Conservation (phyloP, 148 eudicot species). For the Amaranthus cruentus region DNA sequence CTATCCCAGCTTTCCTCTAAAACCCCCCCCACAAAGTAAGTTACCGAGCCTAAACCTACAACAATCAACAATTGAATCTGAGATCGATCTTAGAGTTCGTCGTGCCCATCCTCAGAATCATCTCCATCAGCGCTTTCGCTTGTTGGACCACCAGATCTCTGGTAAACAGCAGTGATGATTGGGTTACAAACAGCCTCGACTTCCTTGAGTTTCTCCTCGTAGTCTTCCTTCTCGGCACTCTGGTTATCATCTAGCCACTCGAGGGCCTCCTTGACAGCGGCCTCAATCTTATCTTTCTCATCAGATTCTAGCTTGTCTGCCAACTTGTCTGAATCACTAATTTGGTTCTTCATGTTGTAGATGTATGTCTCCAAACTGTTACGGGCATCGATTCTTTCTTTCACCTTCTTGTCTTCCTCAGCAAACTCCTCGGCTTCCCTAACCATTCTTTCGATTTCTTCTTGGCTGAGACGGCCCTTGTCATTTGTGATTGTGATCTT, state of each 20-base stretch:
- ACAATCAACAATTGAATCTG: constrained; percentile 1
- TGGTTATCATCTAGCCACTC: constrained; percentile 71
- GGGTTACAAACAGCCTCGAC: constrained; percentile 77
- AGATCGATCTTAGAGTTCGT: constrained; percentile 37
- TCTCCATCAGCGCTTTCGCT: constrained; percentile 30
- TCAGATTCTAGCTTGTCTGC: constrained; percentile 59
- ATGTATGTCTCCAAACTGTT: constrained; percentile 59
- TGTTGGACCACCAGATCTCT: constrained; percentile 56
- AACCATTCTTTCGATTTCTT: constrained; percentile 66
- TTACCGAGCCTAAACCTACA: constrained; percentile 19
- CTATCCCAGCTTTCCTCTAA: constrained; percentile 12
- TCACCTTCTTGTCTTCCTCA: constrained; percentile 61
- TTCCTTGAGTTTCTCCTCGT: constrained; percentile 61
- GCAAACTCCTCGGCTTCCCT: constrained; percentile 55
- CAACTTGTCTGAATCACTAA: constrained; percentile 49
- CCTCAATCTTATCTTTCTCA: constrained; percentile 62
- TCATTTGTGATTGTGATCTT: constrained; percentile 66
- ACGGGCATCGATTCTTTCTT: constrained; percentile 51
- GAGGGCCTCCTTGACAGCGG: constrained; percentile 56
- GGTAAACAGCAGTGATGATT: constrained; percentile 52
- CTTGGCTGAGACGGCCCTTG: constrained; percentile 55
- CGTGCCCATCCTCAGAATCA: constrained; percentile 41
- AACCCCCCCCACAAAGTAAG: constrained; percentile 10
- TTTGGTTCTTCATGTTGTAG: constrained; percentile 65
- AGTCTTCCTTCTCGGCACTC: constrained; percentile 57